Conservation (phyloP, 768 basidiomycete species). For the Collybia nuda region DNA sequence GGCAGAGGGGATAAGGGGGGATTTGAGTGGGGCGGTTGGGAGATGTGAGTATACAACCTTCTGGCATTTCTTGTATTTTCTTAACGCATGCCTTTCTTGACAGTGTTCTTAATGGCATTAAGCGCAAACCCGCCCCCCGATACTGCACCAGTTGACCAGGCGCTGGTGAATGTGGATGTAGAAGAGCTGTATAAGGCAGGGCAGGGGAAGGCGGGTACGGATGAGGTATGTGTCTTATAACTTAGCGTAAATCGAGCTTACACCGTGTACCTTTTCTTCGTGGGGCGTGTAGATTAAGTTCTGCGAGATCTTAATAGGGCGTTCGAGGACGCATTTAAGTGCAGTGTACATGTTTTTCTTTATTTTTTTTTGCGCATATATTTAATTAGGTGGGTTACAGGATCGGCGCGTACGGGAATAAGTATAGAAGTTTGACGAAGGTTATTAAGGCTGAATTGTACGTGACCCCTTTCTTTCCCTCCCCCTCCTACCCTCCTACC, state of each 20-base stretch:
- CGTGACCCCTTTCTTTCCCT: neutral
- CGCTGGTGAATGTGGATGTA: constrained; percentile 41
- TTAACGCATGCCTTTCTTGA: no score
- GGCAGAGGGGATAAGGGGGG: constrained; percentile 24
- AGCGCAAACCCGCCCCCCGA: constrained; percentile 36
- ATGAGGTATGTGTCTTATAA: constrained; percentile 27
- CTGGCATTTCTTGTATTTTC: no score
- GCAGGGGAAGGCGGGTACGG: constrained; percentile 38
- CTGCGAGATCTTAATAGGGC: constrained; percentile 46
- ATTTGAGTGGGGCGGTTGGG: constrained; percentile 31
- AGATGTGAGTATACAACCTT: constrained; percentile 22
- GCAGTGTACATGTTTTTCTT: constrained; percentile 27
- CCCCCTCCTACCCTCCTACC: no score
- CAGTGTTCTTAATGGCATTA: constrained; percentile 54
- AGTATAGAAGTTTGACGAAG: constrained; percentile 34
- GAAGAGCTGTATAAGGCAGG: constrained; percentile 40
- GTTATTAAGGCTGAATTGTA: constrained; percentile 41
- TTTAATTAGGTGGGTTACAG: constrained; percentile 11
- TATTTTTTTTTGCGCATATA: constrained; percentile 7
- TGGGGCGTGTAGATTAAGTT: constrained; percentile 30
- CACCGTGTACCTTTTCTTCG: no score
- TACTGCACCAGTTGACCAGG: constrained; percentile 37
- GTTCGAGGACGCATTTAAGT: constrained; percentile 46
- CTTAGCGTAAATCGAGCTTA: neutral
- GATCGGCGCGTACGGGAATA: constrained; percentile 25